Percentiles rank a stretch among this genome's conserved stretches.
phyloP scores from a whole-genome alignment of 1,139 yeast genomes.

The Geotrichum restrictum region DNA sequence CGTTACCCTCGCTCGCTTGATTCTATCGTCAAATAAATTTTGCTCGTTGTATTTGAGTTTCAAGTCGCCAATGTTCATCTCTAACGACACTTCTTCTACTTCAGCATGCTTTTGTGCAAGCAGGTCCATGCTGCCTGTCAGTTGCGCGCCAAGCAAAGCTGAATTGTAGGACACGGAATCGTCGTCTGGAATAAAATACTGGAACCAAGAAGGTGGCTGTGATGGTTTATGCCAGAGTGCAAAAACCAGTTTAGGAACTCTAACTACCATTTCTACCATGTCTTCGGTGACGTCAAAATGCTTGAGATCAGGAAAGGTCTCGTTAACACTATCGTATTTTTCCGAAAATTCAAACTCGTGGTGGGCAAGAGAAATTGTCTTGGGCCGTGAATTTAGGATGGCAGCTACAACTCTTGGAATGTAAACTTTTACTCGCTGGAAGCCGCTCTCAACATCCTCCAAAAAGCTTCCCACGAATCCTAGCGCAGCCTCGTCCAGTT shows the following conservation, averaged over 20 bases:
- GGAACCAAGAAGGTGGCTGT: conserved; percentile 12
- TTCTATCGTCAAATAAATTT: background rate
- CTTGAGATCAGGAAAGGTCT: background rate
- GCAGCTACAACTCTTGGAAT: conserved; percentile 17
- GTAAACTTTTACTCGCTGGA: conserved; percentile 13
- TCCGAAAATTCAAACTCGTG: background rate
- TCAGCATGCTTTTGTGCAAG: background rate
- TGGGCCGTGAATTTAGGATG: conserved; percentile 10
- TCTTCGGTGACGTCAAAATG: background rate
- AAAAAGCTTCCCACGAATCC: background rate
- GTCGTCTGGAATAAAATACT: conserved; percentile 9
- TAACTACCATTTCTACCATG: conserved; percentile 12
- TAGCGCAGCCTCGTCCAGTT: conserved; percentile 6
- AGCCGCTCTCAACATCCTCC: background rate
- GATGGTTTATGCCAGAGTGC: conserved; percentile 10
- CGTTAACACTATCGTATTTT: background rate
- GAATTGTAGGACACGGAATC: conserved; percentile 7
- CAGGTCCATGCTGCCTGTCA: conserved; percentile 9
- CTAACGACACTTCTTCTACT: background rate
- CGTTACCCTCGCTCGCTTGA: background rate
- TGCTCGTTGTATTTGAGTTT: background rate
- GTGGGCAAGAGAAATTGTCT: conserved; percentile 8
- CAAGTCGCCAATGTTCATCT: background rate
- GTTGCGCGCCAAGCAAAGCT: conserved; percentile 9
- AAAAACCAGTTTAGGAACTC: conserved; percentile 14